Evolutionary conservation across 495 filamentous ascomycete genomes (phyloP).

Genomic region (Neurospora sp.): DNA sequence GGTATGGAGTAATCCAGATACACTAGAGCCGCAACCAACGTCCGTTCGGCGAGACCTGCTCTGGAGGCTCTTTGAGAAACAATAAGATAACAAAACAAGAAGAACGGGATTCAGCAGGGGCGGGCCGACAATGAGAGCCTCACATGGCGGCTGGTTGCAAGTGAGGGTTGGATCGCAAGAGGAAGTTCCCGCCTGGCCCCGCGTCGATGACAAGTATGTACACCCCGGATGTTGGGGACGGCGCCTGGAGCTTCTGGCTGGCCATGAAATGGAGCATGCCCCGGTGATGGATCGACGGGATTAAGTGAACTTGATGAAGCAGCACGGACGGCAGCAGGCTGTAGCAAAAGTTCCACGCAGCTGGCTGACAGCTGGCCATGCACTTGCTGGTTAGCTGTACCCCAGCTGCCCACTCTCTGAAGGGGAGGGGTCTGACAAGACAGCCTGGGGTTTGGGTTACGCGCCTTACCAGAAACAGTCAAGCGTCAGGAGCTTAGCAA

Average conservation of each 20-base stretch:
- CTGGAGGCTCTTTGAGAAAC: not conserved
- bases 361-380: not conserved
- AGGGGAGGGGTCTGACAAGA: not conserved
- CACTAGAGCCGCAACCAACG: not conserved
- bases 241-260: not conserved
- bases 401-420: not conserved
- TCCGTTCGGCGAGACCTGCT: not conserved
- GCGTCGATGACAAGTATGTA: not conserved
- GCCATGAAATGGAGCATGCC: not conserved
- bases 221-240: not conserved
- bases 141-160: not conserved
- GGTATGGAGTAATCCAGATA: not conserved
- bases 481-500: constrained; percentile 1
- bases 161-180: not conserved
- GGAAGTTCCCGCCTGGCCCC: not conserved
- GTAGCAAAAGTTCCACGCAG: not conserved
- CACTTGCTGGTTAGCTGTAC: not conserved
- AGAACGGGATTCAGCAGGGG: not conserved
- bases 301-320: not conserved
- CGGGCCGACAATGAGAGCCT: not conserved
- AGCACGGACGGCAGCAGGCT: not conserved
- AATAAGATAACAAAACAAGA: not conserved
- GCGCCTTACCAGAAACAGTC: not conserved
- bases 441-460: not conserved
- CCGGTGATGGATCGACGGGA: not conserved